phyloP scores from a whole-genome alignment of 129 eudicot genomes.

The Pseudognaphalium luteoalbum region DNA sequence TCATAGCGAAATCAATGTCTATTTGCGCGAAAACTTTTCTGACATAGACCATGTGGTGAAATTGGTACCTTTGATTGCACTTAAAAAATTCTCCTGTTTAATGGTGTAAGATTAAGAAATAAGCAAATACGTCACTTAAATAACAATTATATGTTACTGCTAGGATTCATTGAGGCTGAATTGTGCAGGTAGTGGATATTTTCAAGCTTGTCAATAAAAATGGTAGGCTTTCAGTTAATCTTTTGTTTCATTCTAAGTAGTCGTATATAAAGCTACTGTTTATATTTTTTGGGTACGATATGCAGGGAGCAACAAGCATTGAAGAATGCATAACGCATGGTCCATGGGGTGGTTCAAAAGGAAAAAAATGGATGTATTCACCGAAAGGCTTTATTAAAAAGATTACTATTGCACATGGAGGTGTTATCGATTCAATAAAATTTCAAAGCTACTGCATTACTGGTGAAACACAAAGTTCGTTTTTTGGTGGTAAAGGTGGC shows the following conservation, averaged over 20 bases:
- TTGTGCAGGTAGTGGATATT: slow-evolving; percentile 3
- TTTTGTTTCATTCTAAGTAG: background rate
- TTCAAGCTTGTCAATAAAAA: background rate
- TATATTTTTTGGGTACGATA: background rate
- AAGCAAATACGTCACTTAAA: too few relatives aligned
- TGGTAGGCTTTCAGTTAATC: slow-evolving; percentile 9
- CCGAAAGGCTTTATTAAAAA: slow-evolving; percentile 8
- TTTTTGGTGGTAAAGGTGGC: slow-evolving; percentile 16
- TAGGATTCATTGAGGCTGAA: background rate
- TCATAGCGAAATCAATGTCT: too few relatives aligned
- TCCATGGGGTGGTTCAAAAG: slow-evolving; percentile 17
- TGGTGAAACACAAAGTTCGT: background rate
- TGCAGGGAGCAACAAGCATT: background rate
- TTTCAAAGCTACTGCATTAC: background rate
- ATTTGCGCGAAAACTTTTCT: too few relatives aligned
- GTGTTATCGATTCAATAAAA: background rate
- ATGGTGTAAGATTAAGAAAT: too few relatives aligned
- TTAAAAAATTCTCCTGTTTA: too few relatives aligned
- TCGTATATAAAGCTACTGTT: background rate
- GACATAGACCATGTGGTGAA: too few relatives aligned
- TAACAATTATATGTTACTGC: too few relatives aligned
- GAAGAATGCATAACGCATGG: slow-evolving; percentile 14
- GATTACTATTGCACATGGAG: background rate
- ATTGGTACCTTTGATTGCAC: too few relatives aligned
- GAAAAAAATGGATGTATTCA: background rate